Percentiles rank a stretch among this genome's conserved stretches.
Conservation (phyloP, 2,329 filamentous ascomycete species). For the Penicillium sumatraense region DNA sequence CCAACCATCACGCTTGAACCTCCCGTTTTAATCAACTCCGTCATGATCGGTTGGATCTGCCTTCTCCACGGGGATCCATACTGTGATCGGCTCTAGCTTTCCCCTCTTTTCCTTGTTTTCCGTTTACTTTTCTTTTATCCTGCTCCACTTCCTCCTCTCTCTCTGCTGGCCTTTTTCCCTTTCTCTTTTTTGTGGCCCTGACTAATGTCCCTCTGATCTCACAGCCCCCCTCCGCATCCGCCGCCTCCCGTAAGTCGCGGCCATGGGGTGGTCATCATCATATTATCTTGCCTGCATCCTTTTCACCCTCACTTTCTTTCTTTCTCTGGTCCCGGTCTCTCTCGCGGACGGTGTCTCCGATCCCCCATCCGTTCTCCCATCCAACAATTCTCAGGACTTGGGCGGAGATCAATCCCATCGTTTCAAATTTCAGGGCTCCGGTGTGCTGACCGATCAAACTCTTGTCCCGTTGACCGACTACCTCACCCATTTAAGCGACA, state of each 20-base stretch:
- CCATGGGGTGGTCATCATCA: not conserved
- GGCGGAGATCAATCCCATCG: slow-evolving; percentile 20
- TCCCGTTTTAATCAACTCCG: slow-evolving; percentile 14
- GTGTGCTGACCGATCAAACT: slow-evolving; percentile 18
- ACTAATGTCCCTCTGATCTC: slow-evolving; percentile 20
- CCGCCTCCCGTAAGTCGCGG: slow-evolving; percentile 5
- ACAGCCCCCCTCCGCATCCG: slow-evolving; percentile 12
- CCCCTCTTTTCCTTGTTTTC: slow-evolving; percentile 29
- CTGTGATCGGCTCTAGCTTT: slow-evolving; percentile 28
- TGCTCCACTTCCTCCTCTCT: slow-evolving; percentile 16
- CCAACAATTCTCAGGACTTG: slow-evolving; percentile 35
- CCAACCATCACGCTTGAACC: slow-evolving; percentile 2
- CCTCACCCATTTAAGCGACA: slow-evolving; percentile 23
- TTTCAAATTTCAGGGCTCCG: slow-evolving; percentile 29
- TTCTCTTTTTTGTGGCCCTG: slow-evolving; percentile 15
- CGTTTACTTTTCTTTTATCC: slow-evolving; percentile 20
- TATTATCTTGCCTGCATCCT: not conserved
- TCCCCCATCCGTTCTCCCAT: slow-evolving; percentile 31
- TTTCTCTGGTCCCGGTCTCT: slow-evolving; percentile 17
- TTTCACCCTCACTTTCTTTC: not conserved
- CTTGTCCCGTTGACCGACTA: slow-evolving; percentile 34
- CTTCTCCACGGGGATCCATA: slow-evolving; percentile 26
- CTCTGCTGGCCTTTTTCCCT: slow-evolving; percentile 6
- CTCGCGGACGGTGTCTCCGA: too few species aligned
- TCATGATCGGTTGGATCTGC: slow-evolving; percentile 21